Evolutionary conservation across 176 grass and related monocot genomes (phyloP), one percentile per base, ranked within the genome.

Genomic region (Rhynchospora pubera): DNA sequence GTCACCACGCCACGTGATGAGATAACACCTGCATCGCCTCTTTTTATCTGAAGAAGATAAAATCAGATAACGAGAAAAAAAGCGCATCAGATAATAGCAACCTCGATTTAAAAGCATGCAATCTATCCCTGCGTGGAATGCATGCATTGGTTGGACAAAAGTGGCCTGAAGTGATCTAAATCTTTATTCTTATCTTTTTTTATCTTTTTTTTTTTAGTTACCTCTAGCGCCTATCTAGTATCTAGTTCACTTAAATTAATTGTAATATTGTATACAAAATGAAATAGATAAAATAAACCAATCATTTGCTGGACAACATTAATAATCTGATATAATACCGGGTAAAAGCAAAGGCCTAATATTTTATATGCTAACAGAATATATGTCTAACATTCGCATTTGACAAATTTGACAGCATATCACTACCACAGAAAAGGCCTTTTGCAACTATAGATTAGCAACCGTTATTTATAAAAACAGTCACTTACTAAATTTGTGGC

Each of bases 31-130:
- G 78, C 78, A 81, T 65, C 32, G 34, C 34, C 21, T 45, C 56
- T 79, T 79, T 59, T 39, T 60, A 79, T 79, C 77, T 64, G 21
- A 59, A n/a, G 21, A 79, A 30, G 58, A 81, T 81, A 65, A 81
- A 64, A 81, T 62, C 34, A 81, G 78, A 80, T 80, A 80, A 80
- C 30, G 43, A 61, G 14, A 13, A 57, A 7, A 11, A 80, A 80
- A 63, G 16, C 9, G 6, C 32, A 80, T 61, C 42, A 63, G 57
- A 79, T 79, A 79, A 69, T 69, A 69, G 34, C 46, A 79, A 79
- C 26, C 76, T 79, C 13, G 16, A 79, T 60, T 58, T 34, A 63
- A 70, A 73, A 73, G 69, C 69, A 74, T 50, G 68, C 9, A 50
- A 50, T 72, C 67, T 71, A 71, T 15, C 68, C 50, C n/a, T 13